phyloP scores from a whole-genome alignment of 2,329 filamentous ascomycete species.

The Thielaviopsis euricoi region DNA sequence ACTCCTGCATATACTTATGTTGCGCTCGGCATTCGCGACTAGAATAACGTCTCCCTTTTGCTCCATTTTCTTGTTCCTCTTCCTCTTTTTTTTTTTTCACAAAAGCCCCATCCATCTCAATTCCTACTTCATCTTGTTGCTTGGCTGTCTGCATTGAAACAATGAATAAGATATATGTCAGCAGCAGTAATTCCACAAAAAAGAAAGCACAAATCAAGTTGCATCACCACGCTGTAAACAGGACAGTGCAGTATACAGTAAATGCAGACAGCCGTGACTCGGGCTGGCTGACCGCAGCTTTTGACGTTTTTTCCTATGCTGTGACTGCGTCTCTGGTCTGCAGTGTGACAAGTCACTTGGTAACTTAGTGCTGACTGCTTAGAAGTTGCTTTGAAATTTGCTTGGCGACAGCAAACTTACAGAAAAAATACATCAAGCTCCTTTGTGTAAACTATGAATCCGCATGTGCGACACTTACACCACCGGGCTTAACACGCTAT shows the following conservation, averaged over 20 bases:
- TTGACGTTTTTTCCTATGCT: background rate
- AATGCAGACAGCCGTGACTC: too few relatives aligned
- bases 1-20: too few relatives aligned
- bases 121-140: too few relatives aligned
- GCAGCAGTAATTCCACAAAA: background rate
- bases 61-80: background rate
- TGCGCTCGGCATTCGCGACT: background rate
- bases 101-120: too few relatives aligned
- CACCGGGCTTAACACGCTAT: too few relatives aligned
- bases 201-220: too few relatives aligned
- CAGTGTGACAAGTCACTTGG: background rate
- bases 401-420: background rate
- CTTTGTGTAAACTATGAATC: too few relatives aligned
- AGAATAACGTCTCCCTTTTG: background rate
- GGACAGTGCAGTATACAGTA: too few relatives aligned
- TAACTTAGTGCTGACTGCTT: background rate
- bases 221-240: too few relatives aligned
- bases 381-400: background rate
- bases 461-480: too few relatives aligned
- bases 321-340: background rate
- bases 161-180: background rate
- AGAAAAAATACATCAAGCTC: background rate
- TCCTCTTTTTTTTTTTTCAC: background rate
- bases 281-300: background rate
- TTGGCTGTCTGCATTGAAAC: background rate